phyloP scores from a whole-genome alignment of 2,329 filamentous ascomycete species.

The Aspergillus tubingensis region DNA sequence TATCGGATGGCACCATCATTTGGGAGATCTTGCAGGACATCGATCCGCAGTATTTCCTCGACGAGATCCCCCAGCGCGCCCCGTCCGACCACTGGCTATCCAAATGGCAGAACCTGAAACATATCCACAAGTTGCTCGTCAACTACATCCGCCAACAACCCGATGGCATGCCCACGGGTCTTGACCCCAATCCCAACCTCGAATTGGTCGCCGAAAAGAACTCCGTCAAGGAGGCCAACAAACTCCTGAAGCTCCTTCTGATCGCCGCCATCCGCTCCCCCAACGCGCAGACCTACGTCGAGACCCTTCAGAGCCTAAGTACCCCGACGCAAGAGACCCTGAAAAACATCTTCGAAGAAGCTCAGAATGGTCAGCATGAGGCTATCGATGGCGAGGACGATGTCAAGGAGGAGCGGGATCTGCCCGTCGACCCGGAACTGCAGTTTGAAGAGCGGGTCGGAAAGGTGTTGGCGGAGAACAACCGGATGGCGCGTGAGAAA shows the following conservation, averaged over 20 bases:
- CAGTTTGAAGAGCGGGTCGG: slow-evolving; percentile 52
- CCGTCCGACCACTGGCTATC: slow-evolving; percentile 50
- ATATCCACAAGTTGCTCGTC: slow-evolving; percentile 49
- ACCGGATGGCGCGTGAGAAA: slow-evolving; percentile 58
- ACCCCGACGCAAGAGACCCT: slow-evolving; percentile 48
- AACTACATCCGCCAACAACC: slow-evolving; percentile 50
- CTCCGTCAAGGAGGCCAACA: slow-evolving; percentile 46
- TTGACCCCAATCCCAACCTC: slow-evolving; percentile 47
- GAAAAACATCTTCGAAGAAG: slow-evolving; percentile 51
- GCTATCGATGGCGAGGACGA: slow-evolving; percentile 40
- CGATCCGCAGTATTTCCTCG: slow-evolving; percentile 50
- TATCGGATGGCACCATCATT: slow-evolving; percentile 48
- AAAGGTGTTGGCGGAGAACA: slow-evolving; percentile 56
- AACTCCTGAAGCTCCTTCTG: slow-evolving; percentile 65
- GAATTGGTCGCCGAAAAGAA: slow-evolving; percentile 49
- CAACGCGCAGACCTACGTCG: slow-evolving; percentile 57
- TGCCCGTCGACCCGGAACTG: slow-evolving; percentile 47
- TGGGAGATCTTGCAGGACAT: slow-evolving; percentile 54
- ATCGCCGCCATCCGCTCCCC: slow-evolving; percentile 64
- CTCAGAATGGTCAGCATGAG: slow-evolving; percentile 44
- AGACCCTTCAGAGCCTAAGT: slow-evolving; percentile 47
- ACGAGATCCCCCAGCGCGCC: slow-evolving; percentile 49
- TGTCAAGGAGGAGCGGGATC: slow-evolving; percentile 38
- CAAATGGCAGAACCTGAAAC: slow-evolving; percentile 53
- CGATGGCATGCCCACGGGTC: slow-evolving; percentile 46